phyloP scores from a whole-genome alignment of 331 rosid species.

The Rosa hybrid region DNA sequence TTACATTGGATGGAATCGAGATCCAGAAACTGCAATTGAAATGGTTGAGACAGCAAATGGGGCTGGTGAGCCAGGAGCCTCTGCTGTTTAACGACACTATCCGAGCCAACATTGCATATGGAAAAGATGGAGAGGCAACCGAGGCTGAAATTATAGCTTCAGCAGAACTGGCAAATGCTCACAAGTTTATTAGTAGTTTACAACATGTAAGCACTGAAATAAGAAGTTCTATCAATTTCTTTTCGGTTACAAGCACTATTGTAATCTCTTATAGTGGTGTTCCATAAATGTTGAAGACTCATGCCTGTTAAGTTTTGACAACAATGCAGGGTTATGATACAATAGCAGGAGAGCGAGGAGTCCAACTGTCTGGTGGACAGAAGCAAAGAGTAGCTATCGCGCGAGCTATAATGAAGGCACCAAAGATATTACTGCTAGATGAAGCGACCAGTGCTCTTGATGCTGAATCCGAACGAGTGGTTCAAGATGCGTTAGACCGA shows the following conservation, averaged over 20 bases:
- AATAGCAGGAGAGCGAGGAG: slow-evolving; percentile 59
- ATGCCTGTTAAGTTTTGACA: background rate
- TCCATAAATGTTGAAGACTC: background rate
- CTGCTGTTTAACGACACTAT: slow-evolving; percentile 46
- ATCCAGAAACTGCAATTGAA: slow-evolving; percentile 32
- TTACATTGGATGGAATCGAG: slow-evolving; percentile 40
- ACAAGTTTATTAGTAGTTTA: slow-evolving; percentile 36
- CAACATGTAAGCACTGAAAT: slow-evolving; percentile 16
- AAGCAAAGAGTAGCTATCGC: slow-evolving; percentile 81
- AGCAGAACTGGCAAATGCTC: slow-evolving; percentile 40
- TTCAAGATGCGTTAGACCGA: slow-evolving; percentile 64
- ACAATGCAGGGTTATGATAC: slow-evolving; percentile 53
- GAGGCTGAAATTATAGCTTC: slow-evolving; percentile 44
- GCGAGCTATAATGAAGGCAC: slow-evolving; percentile 65
- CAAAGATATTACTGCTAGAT: slow-evolving; percentile 59
- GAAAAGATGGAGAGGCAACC: slow-evolving; percentile 33
- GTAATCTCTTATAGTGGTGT: too few species aligned
- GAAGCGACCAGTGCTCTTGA: slow-evolving; percentile 87
- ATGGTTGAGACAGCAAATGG: slow-evolving; percentile 50
- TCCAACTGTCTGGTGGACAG: slow-evolving; percentile 73
- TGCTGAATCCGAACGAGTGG: slow-evolving; percentile 71
- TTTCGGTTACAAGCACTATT: background rate
- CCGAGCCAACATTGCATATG: slow-evolving; percentile 42
- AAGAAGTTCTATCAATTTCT: background rate
- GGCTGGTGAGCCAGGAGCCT: slow-evolving; percentile 51